Base-by-base conservation (phyloP, 2,329 filamentous ascomycete genomes). In the Fusarium musae region DNA sequence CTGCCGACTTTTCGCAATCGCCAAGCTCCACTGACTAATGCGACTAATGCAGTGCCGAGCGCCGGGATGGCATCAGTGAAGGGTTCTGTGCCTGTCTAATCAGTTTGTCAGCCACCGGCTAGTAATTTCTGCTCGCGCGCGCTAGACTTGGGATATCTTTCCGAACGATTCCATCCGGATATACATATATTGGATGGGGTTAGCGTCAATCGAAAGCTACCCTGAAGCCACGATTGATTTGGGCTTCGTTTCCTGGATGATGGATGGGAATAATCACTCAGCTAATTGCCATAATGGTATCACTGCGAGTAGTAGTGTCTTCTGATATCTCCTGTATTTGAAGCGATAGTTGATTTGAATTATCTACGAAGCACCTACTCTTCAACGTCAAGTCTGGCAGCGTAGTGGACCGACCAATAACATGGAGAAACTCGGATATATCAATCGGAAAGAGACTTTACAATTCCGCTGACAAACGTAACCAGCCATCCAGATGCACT, bases 1-100 rank as follows among this genome's bases (percentile, higher is more conserved):
- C 53, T 66, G 44, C 62, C 63, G 42, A 28, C 34, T 68, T 66
- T 47, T 54, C 61, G 58, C 59, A 69, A 70, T 70, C n/a, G 23
- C 28, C 32, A 65, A 42, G 42, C 52, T 57, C 66, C 40, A 65
- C 52, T 69, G 65, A 69, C 65, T 69, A 69, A 65, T 69, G 65
- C 50, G 66, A 69, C 65, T 69, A 69, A 69, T 69, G 65, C 50
- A 32, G 23, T n/a, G 19, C 36, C 42, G n/a, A 32, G 23, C 26
- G 19, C 36, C 42, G n/a, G 58, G 59, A 53, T 64, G 42, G 44
- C 66, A 56, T 69, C 64, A 69, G 58, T 69, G 30, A 28, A 46
- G 43, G 42, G 26, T 39, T 26, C n/a, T 47, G 26, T 59, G 37
- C 56, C 34, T 34, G 21, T 34, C 46, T 36, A 17, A 26, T 49